Evolutionary conservation across 208 protist genomes (phyloP), one percentile per base, ranked within the genome.

Genomic region (Acanthamoeba royreba): DNA sequence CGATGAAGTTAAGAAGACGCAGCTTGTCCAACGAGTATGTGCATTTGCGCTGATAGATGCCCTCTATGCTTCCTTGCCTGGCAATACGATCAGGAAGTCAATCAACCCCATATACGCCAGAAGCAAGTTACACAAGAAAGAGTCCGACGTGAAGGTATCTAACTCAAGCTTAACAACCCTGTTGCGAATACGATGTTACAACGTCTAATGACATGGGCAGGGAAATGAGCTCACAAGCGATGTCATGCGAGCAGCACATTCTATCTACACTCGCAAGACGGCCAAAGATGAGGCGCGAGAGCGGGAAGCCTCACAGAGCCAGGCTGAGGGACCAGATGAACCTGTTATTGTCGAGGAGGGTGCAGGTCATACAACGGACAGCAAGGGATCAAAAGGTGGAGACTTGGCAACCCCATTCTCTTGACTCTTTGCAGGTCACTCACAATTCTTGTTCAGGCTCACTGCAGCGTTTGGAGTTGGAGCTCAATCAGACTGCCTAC

Each of bases 151-250:
- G 28, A 58, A 93, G 63, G 47, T 43, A 58, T 19, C 22, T 33
- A 15, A 31, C 8, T 7, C 33, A 63, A 63, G 25, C 25, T 25
- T 63, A 25, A 25, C 53, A 25, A 63, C 25, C 25, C 25, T 63
- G 25, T 25, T 25, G 25, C 25, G 53, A 63, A 25, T 63, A 63
- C 53, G 25, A 63, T 25, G 25, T 63, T 25, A 25, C 53, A 25
- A 63, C 53, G 25, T 63, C 25, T 25, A 25, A n/a, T n/a, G n/a
- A n/a, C n/a, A 95, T 47, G 11, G 46, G 4, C 96, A 96, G 22
- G 97, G 98, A 0, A 98, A 97, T 25, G 98, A 98, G 93, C 90
- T 99, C 0, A 98, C 97, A 1, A 83, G 96, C 19, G 95, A 94
- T 40, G 66, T 98, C 17, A 98, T 98, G 93, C 95, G 98, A 69